Conservation (phyloP, 1,139 yeast genomes). For the Nakaseomyces bracarensis region DNA sequence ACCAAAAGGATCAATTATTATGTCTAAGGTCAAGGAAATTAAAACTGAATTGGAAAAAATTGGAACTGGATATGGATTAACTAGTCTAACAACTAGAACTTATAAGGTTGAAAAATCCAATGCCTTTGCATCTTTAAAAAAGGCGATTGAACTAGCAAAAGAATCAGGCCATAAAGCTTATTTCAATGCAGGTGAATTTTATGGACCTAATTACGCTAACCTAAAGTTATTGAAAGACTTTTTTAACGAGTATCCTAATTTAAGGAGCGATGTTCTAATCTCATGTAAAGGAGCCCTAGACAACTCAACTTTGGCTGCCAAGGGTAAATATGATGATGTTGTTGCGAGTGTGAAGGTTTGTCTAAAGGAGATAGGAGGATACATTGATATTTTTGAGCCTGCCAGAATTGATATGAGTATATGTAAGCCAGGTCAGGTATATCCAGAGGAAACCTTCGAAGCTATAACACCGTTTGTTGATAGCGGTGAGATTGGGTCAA, state of each 20-base stretch:
- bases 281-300: slow-evolving; percentile 61
- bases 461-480: slow-evolving; percentile 46
- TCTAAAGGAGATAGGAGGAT: slow-evolving; percentile 38
- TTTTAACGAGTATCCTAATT: slow-evolving; percentile 49
- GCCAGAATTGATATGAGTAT: slow-evolving; percentile 56
- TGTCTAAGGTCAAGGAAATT: slow-evolving; percentile 18
- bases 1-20: slow-evolving; percentile 2
- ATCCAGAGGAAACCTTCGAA: slow-evolving; percentile 38
- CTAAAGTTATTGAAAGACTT: slow-evolving; percentile 49
- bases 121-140: slow-evolving; percentile 37
- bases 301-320: slow-evolving; percentile 35
- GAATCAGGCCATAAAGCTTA: slow-evolving; percentile 45
- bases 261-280: slow-evolving; percentile 44
- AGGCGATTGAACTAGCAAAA: slow-evolving; percentile 36
- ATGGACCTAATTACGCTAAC: slow-evolving; percentile 49
- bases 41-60: slow-evolving; percentile 16
- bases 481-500: slow-evolving; percentile 52
- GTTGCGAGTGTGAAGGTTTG: slow-evolving; percentile 43
- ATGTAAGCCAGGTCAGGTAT: slow-evolving; percentile 21
- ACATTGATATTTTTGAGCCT: slow-evolving; percentile 53
- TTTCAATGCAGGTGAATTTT: slow-evolving; percentile 73
- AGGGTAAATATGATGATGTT: slow-evolving; percentile 43
- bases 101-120: slow-evolving; percentile 37
- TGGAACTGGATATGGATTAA: slow-evolving; percentile 32
- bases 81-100: slow-evolving; percentile 45